phyloP scores from a whole-genome alignment of 2,329 filamentous ascomycete genomes.

The Fusarium sp. region DNA sequence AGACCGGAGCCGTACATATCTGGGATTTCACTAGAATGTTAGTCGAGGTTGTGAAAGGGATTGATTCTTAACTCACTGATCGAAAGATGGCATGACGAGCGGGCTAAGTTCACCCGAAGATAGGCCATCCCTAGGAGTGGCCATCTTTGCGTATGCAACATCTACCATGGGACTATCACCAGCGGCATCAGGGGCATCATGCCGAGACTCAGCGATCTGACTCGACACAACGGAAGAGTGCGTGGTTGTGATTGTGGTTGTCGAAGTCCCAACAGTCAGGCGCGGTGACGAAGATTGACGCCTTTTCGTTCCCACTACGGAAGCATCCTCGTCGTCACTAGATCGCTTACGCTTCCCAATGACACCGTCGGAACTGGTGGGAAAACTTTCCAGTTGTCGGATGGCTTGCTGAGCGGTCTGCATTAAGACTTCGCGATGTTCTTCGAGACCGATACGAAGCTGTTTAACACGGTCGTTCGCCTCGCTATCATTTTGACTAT shows the following conservation, averaged over 20 bases:
- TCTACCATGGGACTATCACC: neutral
- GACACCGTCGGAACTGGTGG: slow-evolving; percentile 1
- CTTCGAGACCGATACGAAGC: no score
- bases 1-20: slow-evolving; percentile 26
- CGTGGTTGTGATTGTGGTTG: neutral
- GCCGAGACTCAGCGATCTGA: neutral
- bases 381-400: neutral
- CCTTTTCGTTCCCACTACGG: slow-evolving; percentile 7
- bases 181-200: neutral
- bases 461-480: neutral
- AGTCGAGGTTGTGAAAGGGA: neutral
- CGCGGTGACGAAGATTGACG: neutral
- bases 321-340: slow-evolving; percentile 6
- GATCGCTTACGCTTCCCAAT: slow-evolving; percentile 9
- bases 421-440: no score
- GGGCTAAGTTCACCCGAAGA: slow-evolving; percentile 9
- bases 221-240: neutral
- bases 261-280: neutral
- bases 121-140: neutral
- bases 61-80: slow-evolving; percentile 12
- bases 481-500: neutral
- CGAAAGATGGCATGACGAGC: neutral
- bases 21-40: slow-evolving; percentile 36
- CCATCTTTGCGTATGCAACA: neutral
- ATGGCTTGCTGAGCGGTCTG: no score